phyloP scores from a whole-genome alignment of 2,329 filamentous ascomycete species.

The Aspergillus versicolor region DNA sequence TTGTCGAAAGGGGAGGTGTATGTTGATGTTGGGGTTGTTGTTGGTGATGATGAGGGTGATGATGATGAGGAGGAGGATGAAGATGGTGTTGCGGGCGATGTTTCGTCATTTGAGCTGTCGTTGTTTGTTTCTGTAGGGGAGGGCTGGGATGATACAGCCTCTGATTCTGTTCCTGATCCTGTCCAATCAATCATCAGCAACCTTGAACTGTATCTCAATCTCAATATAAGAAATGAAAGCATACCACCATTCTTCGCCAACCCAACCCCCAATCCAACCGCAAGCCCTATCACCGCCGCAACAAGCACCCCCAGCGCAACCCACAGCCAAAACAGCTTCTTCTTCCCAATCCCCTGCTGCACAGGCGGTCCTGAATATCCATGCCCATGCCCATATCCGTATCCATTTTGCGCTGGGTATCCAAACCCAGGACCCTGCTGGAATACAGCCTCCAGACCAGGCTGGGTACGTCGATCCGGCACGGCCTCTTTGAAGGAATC shows the following conservation, averaged over 20 bases:
- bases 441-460: conserved; percentile 1
- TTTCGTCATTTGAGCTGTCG: neutral
- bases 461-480: neutral
- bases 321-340: neutral
- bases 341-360: neutral
- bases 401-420: neutral
- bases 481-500: conserved; percentile 8
- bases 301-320: neutral
- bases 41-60: neutral
- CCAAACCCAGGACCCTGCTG: neutral
- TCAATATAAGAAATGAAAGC: neutral
- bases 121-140: too few species aligned
- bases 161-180: neutral
- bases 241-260: neutral
- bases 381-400: neutral
- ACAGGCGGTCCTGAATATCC: neutral
- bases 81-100: neutral
- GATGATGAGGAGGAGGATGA: neutral
- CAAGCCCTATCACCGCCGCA: neutral
- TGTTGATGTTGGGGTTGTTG: neutral
- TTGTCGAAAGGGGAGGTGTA: neutral
- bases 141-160: neutral
- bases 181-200: neutral
- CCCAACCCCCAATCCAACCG: conserved; percentile 1
- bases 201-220: neutral